phyloP scores from a whole-genome alignment of 208 protist species.

The Herpetomonas tarakana region DNA sequence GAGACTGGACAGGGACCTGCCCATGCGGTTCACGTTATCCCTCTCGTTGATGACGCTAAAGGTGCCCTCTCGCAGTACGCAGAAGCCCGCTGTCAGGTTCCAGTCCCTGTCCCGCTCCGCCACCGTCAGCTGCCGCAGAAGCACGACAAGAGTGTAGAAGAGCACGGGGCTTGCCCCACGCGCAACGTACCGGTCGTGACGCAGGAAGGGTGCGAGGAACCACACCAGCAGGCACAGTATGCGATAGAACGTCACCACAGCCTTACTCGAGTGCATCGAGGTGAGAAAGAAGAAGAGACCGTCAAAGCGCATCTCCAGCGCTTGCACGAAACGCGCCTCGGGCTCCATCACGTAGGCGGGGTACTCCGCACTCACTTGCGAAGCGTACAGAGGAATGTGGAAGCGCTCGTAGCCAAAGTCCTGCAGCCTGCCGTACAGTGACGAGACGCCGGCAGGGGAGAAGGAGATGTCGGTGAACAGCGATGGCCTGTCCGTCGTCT shows the following conservation, averaged over 20 bases:
- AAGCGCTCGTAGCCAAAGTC: not conserved
- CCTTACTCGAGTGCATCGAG: too few species aligned
- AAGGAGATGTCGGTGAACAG: not conserved
- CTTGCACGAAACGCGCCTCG: not conserved
- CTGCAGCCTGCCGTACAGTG: not conserved
- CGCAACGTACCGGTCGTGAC: not conserved
- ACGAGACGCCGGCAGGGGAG: not conserved
- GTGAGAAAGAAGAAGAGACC: not conserved
- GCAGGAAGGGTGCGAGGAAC: not conserved
- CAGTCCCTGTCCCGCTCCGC: not conserved
- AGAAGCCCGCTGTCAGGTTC: not conserved
- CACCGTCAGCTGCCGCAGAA: not conserved
- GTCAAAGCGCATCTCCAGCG: not conserved
- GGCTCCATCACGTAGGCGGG: not conserved
- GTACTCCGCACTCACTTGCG: not conserved
- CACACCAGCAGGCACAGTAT: not conserved
- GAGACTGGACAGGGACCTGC: not conserved
- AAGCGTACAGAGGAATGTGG: not conserved
- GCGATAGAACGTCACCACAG: too few species aligned
- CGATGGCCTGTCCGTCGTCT: too few species aligned
- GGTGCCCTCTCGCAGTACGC: not conserved
- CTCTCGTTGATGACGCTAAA: not conserved
- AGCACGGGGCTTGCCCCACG: not conserved
- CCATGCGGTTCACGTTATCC: not conserved
- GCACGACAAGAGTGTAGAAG: not conserved